phyloP scores from a whole-genome alignment of 371 early-diverging fungal genomes.

The Coemansia linderi region DNA sequence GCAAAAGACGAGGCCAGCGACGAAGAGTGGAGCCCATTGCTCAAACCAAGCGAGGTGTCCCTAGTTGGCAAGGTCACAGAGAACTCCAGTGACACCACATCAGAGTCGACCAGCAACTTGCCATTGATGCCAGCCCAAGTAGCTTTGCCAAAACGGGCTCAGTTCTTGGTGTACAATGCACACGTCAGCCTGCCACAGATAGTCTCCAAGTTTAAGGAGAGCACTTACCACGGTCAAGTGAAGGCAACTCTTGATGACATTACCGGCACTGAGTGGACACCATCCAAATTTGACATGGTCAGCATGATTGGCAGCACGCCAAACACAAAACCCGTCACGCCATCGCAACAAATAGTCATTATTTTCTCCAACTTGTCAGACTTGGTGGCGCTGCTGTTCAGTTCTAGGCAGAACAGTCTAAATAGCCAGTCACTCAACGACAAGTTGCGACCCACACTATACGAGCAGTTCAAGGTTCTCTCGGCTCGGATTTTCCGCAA shows the following conservation, averaged over 20 bases:
- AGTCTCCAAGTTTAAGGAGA: constrained; percentile 22
- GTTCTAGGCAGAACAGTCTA: constrained; percentile 36
- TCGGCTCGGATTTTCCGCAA: constrained; percentile 83
- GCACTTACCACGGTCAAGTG: constrained; percentile 9
- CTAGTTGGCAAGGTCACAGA: background rate
- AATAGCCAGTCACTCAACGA: constrained; percentile 47
- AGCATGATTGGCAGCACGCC: constrained; percentile 31
- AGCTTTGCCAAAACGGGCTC: background rate
- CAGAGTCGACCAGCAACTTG: background rate
- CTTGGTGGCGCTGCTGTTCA: constrained; percentile 17
- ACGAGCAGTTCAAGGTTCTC: constrained; percentile 79
- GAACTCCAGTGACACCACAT: background rate
- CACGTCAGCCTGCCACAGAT: constrained; percentile 25
- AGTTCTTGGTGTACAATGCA: constrained; percentile 25
- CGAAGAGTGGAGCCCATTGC: constrained; percentile 36
- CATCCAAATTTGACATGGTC: constrained; percentile 35
- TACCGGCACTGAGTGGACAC: constrained; percentile 27
- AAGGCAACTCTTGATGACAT: constrained; percentile 15
- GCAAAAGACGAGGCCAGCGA: constrained; percentile 5
- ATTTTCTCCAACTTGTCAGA: constrained; percentile 42
- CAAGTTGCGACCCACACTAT: constrained; percentile 62
- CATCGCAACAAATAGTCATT: constrained; percentile 34
- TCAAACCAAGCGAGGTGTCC: constrained; percentile 10
- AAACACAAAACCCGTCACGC: constrained; percentile 37
- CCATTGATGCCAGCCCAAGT: background rate